phyloP scores from a whole-genome alignment of 2,329 filamentous ascomycete species.

The Chrysoporthe austroafricana region DNA sequence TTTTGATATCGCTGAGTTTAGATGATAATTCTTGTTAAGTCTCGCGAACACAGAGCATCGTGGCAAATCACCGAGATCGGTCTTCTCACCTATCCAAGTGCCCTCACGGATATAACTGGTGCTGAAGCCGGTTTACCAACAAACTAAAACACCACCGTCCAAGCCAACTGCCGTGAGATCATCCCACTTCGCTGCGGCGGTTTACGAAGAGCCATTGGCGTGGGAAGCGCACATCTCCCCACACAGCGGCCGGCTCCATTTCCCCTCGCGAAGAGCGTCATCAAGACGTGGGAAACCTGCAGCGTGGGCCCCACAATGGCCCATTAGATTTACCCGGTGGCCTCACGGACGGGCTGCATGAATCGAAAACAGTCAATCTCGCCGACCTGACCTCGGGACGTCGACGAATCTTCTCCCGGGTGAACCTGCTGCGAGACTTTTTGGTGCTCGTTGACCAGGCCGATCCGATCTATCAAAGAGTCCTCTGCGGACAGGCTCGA shows the following conservation, averaged over 20 bases:
- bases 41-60: not conserved
- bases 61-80: constrained; percentile 14
- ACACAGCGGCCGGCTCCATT: not conserved
- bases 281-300: not conserved
- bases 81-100: not conserved
- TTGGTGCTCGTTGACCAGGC: not conserved
- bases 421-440: not conserved
- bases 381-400: not conserved
- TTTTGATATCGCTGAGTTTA: no score
- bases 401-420: not conserved
- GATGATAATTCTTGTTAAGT: no score
- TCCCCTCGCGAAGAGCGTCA: constrained; percentile 11
- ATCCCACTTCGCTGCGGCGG: not conserved
- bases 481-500: not conserved
- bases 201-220: not conserved
- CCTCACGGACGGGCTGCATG: constrained; percentile 7
- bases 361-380: not conserved
- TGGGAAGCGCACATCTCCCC: constrained; percentile 13
- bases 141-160: not conserved
- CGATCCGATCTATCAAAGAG: no score
- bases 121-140: not conserved
- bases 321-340: constrained; percentile 6
- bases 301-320: not conserved
- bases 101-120: not conserved
- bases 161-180: not conserved